Evolutionary conservation across 2,329 filamentous ascomycete genomes (phyloP), one percentile per base, ranked within the genome.

Genomic region (Penicillium verrucosum): DNA sequence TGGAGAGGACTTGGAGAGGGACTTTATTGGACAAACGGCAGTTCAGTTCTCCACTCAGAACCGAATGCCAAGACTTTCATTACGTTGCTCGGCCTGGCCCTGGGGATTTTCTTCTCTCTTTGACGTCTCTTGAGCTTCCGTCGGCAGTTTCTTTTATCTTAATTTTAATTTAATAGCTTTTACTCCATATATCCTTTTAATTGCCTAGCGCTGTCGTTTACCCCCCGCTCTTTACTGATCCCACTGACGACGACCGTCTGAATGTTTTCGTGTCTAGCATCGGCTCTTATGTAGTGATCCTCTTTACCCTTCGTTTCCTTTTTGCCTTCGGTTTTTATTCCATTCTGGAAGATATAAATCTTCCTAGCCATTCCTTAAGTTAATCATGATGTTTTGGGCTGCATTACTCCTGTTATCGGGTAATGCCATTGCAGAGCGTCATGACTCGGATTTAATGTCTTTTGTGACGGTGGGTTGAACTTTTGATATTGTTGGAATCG

Each of bases 361-460:
- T 65, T 68, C 68, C 66, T 63, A 60, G 60, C 56, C 68, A 65
- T 59, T 71, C 67, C n/a, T 70, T 69, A 36, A 32, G 18, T 23
- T 38, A 61, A 56, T 27, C 51, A 68, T 61, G 63, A 61, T 70
- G 59, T 60, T 69, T 50, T 60, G 60, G 56, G 54, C 54, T 42
- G 60, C 66, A 29, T 62, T 68, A 40, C 63, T 69, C 45, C 60
- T 67, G 16, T 59, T 62, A 29, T 57, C 69, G 40, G 60, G 60
- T 43, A 61, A 55, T 52, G 63, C 55, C 14, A 54, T 63, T 47
- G 69, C 66, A 11, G 56, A 66, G 25, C 55, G 62, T 23, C 63
- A 69, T 50, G 65, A 72, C 62, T 53, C 57, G 8, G 71, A 73
- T 51, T 60, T 73, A 43, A 67, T 71, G 64, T 71, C 70, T 48